These are phyloP conservation scores for Dactylis glomerata DNA, from an alignment of 176 grass and related monocot species.

Conservation along the genomic window DNA sequence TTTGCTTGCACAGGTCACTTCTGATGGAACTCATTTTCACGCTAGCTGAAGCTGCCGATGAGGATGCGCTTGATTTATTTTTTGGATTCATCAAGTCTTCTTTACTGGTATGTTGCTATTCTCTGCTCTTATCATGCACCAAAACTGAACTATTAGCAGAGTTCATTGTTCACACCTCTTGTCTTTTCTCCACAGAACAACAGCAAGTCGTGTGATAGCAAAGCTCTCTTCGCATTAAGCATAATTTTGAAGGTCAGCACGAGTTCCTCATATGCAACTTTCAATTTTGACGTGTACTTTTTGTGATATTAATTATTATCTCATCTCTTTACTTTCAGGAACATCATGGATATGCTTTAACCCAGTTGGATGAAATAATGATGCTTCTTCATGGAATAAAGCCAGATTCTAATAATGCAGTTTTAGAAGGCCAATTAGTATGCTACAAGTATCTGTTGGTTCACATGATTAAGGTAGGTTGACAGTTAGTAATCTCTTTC, in stretches of 20 bases:
- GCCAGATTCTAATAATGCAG: constrained; percentile 36
- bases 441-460: constrained; percentile 91
- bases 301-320: constrained; percentile 3
- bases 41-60: constrained; percentile 55
- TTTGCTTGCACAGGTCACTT: constrained; percentile 48
- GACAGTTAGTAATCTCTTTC: not conserved
- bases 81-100: constrained; percentile 81
- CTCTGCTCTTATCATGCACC: constrained; percentile 6
- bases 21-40: constrained; percentile 66
- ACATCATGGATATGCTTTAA: constrained; percentile 58
- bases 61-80: constrained; percentile 65
- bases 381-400: constrained; percentile 81
- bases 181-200: constrained; percentile 53
- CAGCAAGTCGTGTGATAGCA: constrained; percentile 52
- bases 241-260: constrained; percentile 80
- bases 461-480: constrained; percentile 76
- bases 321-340: constrained; percentile 48
- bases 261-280: constrained; percentile 11
- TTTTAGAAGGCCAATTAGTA: constrained; percentile 61
- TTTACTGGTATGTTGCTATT: constrained; percentile 64
- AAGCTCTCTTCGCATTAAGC: constrained; percentile 69
- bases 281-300: not conserved
- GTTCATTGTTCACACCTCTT: constrained; percentile 11
- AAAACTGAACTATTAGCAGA: not conserved
- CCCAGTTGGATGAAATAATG: constrained; percentile 80